Evolutionary conservation across 345 rosid species (phyloP), one percentile per base, ranked within the genome.

Genomic region (Raphanus sativus): DNA sequence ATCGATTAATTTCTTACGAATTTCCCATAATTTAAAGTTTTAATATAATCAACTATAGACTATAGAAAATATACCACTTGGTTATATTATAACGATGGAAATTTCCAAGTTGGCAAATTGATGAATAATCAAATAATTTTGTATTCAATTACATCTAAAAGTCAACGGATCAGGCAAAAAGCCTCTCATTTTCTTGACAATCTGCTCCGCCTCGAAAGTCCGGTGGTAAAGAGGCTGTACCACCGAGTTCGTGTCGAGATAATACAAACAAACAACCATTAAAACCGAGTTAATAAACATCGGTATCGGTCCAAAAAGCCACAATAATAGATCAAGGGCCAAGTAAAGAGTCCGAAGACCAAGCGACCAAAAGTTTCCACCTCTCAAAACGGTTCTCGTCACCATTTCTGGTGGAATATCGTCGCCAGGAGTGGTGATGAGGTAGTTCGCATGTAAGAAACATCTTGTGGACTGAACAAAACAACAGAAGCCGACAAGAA

Each of bases 261-360:
- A 78, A 63, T 86, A 83, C 26, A 91, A 88, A 59, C 87, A 34
- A 0, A 74, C 5, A 0, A 87, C 92, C 82, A 87, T 82, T 24
- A 86, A 16, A 30, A 85, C 24, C 16, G 96, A 89, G 1, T 80
- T 81, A 26, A 84, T 54, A 75, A 90, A 85, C 97, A 91, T 89
- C 0, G 95, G 98, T 10, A 89, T 82, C 0, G 97, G 97, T 50
- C 98, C 97, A 29, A 91, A 91, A 65, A 93, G 90, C 97, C 98
- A 89, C 8, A 87, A 77, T 52, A 91, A 70, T 60, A 93, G 58
- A 81, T 75, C 30, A 12, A 89, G 84, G 38, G 96, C 96, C 75
- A 91, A 87, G 70, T 89, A 93, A 25, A 89, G 75, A 21, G 88
- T 85, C 82, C 95, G 85, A 26, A 91, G 88, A 4, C 98, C 97